Conservation (phyloP, 1,139 yeast genomes). For the Taphrina pruni region DNA sequence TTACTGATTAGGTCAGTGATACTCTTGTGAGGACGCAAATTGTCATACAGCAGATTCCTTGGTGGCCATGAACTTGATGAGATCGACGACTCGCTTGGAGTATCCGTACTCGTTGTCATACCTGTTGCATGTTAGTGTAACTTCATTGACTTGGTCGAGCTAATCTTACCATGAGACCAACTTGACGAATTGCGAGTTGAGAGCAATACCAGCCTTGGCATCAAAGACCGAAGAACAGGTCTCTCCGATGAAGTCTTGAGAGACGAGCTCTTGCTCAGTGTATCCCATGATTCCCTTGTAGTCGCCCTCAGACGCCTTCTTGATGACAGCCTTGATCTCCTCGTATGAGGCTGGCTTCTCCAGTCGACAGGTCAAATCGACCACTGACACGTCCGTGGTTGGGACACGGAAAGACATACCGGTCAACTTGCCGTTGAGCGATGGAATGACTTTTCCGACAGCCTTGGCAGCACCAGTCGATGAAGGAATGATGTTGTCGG, state of each 20-base stretch:
- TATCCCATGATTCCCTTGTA: conserved; percentile 79
- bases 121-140: neutral
- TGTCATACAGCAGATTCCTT: conserved; percentile 32
- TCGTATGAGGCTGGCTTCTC: conserved; percentile 73
- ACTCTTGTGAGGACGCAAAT: neutral
- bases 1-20: conserved; percentile 36
- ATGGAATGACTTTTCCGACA: conserved; percentile 88
- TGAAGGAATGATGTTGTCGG: conserved; percentile 87
- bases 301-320: conserved; percentile 70
- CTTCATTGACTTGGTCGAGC: too few relatives aligned
- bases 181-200: conserved; percentile 82
- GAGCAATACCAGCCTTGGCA: conserved; percentile 82
- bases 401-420: conserved; percentile 91
- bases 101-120: conserved; percentile 69
- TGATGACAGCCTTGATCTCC: conserved; percentile 73
- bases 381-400: conserved; percentile 83
- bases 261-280: conserved; percentile 87
- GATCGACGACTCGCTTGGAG: conserved; percentile 90
- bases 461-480: conserved; percentile 95
- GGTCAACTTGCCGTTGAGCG: conserved; percentile 84
- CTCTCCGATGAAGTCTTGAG: conserved; percentile 81
- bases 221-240: conserved; percentile 81
- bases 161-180: conserved; percentile 83
- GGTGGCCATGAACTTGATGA: conserved; percentile 73
- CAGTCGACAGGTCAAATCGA: conserved; percentile 72